Evolutionary conservation across 1,139 yeast genomes (phyloP).

Genomic region (Lodderomyces theae): DNA sequence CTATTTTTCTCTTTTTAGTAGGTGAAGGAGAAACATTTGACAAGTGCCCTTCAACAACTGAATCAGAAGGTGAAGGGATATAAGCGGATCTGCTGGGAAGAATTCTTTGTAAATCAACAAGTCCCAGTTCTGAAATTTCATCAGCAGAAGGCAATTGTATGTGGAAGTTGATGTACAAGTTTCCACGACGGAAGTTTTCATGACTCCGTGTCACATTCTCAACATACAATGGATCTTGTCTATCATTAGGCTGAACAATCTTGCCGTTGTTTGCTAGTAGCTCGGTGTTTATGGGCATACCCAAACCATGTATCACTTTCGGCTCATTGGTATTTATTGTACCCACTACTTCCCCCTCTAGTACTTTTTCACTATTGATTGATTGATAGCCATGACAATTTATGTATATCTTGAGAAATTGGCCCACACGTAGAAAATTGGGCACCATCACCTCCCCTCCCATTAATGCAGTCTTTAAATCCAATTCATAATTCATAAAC

Average conservation of each 20-base stretch:
- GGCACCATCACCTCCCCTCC: slow-evolving; percentile 51
- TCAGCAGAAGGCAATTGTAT: slow-evolving; percentile 33
- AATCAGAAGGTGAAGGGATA: slow-evolving; percentile 7
- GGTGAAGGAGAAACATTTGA: slow-evolving; percentile 27
- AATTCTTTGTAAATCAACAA: slow-evolving; percentile 21
- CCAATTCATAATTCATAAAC: slow-evolving; percentile 44
- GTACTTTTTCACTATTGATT: slow-evolving; percentile 27
- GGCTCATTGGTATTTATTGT: slow-evolving; percentile 44
- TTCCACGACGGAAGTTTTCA: slow-evolving; percentile 29
- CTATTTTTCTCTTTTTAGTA: slow-evolving; percentile 3
- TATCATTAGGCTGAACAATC: slow-evolving; percentile 12
- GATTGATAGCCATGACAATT: slow-evolving; percentile 36
- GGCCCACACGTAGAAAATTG: slow-evolving; percentile 45
- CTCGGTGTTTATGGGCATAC: slow-evolving; percentile 60
- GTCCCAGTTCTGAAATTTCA: slow-evolving; percentile 27
- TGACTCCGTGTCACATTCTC: background rate
- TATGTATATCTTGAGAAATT: slow-evolving; percentile 36
- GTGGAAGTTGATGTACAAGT: slow-evolving; percentile 42
- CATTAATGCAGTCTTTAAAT: slow-evolving; percentile 50
- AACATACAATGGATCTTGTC: background rate
- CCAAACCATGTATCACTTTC: slow-evolving; percentile 48
- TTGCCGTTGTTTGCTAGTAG: slow-evolving; percentile 25
- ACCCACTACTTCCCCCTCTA: slow-evolving; percentile 47
- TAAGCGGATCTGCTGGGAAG: slow-evolving; percentile 20
- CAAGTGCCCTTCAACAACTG: slow-evolving; percentile 21